Evolutionary conservation across 305 asterid species (phyloP), one percentile per base, ranked within the genome.

Genomic region (Fraxinus latifolia): DNA sequence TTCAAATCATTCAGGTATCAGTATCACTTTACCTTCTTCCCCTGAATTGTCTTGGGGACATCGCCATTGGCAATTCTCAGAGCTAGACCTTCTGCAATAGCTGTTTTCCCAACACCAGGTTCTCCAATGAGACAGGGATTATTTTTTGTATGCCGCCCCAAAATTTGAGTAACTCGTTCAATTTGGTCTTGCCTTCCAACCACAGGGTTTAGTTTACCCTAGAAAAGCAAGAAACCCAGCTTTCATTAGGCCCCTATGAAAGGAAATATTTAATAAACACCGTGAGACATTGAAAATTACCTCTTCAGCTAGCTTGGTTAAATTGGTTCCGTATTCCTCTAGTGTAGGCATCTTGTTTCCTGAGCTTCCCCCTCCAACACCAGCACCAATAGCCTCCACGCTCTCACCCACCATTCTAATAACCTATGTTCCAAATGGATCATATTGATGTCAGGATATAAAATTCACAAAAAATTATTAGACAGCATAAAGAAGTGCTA

Each of bases 21-120:
- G 25, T 27, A 76, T 50, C 58, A 62, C 79, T 83, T 50, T 86
- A 93, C 97, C 97, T 91, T 92, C 86, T 95, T 93, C 78, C 99
- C 98, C 81, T 93, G 96, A 77, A 93, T 89, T n/a, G 99, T 95
- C 91, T 95, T 97, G 4, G 97, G 98, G 77, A 95, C 99, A 89
- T 92, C 97, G n/a, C 99, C 98, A 75, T 23, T 91, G 65, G 97
- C 93, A 85, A 95, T 95, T 88, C 99, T 89, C 86, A 93, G 99
- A 74, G 99, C 98, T 68, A 95, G 93, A 17, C 99, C 98, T 84
- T 93, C 99, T 29, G 98, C 99, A 82, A 95, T 92, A 76, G 99
- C 97, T 83, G 97, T 95, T 91, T 95, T 95, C 71, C 99, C 99
- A 53, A 95, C 99, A 83, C 99, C 99, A 76, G 99, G 98, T 86